Evolutionary conservation across 1,284 basidiomycete species (phyloP), one percentile per base, ranked within the genome.

Genomic region (Caloboletus firmus): DNA sequence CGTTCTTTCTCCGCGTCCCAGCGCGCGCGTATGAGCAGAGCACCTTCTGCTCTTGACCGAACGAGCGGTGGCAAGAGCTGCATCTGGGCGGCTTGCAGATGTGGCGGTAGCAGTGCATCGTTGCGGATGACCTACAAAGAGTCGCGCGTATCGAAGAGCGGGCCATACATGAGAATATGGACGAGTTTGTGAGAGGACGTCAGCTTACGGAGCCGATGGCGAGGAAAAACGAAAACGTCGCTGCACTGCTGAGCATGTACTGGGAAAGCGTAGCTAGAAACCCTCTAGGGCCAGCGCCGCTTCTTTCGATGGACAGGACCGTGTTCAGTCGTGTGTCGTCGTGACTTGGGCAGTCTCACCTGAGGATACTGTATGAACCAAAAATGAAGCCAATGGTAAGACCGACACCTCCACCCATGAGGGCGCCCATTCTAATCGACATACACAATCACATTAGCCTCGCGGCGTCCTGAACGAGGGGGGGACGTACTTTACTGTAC

Each of bases 341-440:
- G 8, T 20, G 48, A 45, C 31, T 43, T n/a, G 11, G 13, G 11
- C 30, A 31, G 5, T 26, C 53, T 54, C 63, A 92, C 93, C 93
- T 80, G 40, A 97, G 74, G 68, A 97, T 92, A 61, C 86, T 93
- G 76, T 89, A 95, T 36, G 87, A 85, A 45, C 93, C 94, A 67
- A 97, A 97, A 60, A 97, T 87, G 75, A 97, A 96, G n/a, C 94
- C 94, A 66, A 96, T 95, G 35, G 93, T 95, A 46, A 95, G 79
- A 30, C 94, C 94, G 54, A 96, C 94, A 61, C 91, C 91, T 59
- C 85, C 88, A 59, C 93, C 93, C 92, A 95, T 95, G 56, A 93
- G 74, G 45, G 91, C 92, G 64, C 93, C 93, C 93, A 95, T 95
- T 75, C 92, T 94, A 51, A 12, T 57, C 17, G 31, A 56, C 31